These are phyloP conservation scores for Spatholobus suberectus DNA, from an alignment of 306 rosid species.

Conservation along the genomic window DNA sequence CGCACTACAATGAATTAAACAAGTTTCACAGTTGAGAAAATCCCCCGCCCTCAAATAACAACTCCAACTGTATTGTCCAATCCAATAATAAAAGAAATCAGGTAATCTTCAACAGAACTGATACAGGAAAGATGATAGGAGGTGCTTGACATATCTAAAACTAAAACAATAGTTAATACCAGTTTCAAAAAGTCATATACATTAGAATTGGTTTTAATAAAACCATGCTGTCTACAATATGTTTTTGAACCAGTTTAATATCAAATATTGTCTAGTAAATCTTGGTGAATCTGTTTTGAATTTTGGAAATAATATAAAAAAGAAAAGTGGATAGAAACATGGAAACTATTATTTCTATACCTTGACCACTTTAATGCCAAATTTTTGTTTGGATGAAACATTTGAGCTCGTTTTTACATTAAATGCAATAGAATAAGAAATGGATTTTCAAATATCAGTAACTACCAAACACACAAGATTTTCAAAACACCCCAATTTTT, in stretches of 20 bases:
- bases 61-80: neutral
- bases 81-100: neutral
- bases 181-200: neutral
- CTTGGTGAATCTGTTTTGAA: constrained; percentile 3
- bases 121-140: constrained; percentile 10
- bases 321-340: neutral
- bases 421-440: constrained; percentile 8
- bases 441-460: constrained; percentile 18
- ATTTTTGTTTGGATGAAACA: neutral
- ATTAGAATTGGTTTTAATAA: neutral
- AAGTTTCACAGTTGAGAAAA: constrained; percentile 7
- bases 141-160: constrained; percentile 11
- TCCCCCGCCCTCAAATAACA: neutral
- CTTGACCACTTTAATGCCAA: neutral
- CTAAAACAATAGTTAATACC: neutral
- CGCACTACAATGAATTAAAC: neutral
- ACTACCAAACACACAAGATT: neutral
- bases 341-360: neutral
- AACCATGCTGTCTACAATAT: neutral
- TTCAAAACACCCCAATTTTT: neutral
- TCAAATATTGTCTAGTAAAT: neutral
- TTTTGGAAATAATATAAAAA: neutral
- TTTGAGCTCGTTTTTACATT: neutral
- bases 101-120: constrained; percentile 1
- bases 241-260: constrained; percentile 10